These are phyloP conservation scores for Lepraria neglecta DNA, from an alignment of 495 filamentous ascomycete species.

Conservation along the genomic window DNA sequence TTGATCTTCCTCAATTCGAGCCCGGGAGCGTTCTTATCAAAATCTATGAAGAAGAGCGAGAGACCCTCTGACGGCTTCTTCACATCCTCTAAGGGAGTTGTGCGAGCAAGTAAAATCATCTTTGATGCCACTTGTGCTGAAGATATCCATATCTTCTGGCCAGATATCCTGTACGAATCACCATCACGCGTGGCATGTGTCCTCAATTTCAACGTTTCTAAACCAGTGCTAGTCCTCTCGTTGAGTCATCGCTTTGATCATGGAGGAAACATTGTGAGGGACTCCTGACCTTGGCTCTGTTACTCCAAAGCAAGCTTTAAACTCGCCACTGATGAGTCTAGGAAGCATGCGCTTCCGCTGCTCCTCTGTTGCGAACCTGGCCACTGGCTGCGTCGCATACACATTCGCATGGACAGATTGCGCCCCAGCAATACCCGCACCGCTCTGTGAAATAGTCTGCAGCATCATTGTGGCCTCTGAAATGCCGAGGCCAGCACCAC, in stretches of 20 bases:
- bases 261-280: not conserved
- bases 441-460: conserved; percentile 71
- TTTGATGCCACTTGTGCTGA: conserved; percentile 69
- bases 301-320: conserved; percentile 67
- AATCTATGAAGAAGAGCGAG: conserved; percentile 69
- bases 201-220: conserved; percentile 63
- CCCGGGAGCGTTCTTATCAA: conserved; percentile 49
- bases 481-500: conserved; percentile 69
- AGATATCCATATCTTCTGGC: conserved; percentile 82
- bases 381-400: conserved; percentile 71
- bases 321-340: conserved; percentile 60
- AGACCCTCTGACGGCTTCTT: conserved; percentile 62
- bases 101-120: conserved; percentile 74
- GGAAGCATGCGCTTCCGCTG: conserved; percentile 58
- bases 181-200: conserved; percentile 51
- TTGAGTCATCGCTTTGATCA: conserved; percentile 8
- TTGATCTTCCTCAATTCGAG: conserved; percentile 64
- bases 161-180: conserved; percentile 55
- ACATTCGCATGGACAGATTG: conserved; percentile 73
- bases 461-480: conserved; percentile 82
- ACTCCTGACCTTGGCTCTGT: conserved; percentile 38
- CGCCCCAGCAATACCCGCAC: conserved; percentile 71
- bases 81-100: conserved; percentile 59
- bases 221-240: conserved; percentile 52
- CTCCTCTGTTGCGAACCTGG: conserved; percentile 57